Conservation (phyloP, 1,139 yeast genomes). For the Pichia sp. region DNA sequence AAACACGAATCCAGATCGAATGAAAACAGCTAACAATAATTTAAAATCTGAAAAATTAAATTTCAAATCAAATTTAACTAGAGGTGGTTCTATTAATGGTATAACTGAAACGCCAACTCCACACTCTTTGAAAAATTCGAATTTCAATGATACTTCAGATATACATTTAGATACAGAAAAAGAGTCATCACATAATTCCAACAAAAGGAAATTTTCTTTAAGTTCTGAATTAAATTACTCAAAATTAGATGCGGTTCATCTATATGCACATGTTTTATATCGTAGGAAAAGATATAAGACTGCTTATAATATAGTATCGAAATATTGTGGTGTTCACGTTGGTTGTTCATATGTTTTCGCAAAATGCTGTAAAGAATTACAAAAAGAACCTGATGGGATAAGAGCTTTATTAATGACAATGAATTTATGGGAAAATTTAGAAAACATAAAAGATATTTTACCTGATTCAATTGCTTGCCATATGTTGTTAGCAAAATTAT, state of each 20-base stretch:
- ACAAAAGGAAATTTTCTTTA: background rate
- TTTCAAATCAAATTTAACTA: too few relatives aligned
- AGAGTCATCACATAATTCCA: too few relatives aligned
- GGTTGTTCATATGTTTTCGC: conserved; percentile 74
- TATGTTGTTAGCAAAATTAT: conserved; percentile 66
- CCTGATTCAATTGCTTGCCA: conserved; percentile 67
- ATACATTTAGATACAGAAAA: too few relatives aligned
- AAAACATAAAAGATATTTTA: too few relatives aligned
- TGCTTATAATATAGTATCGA: conserved; percentile 45
- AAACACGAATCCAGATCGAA: too few relatives aligned
- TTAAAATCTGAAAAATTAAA: too few relatives aligned
- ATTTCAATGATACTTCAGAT: background rate
- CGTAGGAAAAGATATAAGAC: conserved; percentile 53
- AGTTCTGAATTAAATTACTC: background rate
- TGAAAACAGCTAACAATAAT: too few relatives aligned
- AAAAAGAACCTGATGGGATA: conserved; percentile 58
- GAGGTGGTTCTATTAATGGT: too few relatives aligned
- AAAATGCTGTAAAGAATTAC: conserved; percentile 53
- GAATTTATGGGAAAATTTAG: conserved; percentile 28
- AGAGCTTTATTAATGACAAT: conserved; percentile 44
- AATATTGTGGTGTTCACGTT: conserved; percentile 39
- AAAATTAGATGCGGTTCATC: conserved; percentile 51
- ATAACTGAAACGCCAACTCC: conserved; percentile 6
- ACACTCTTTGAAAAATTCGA: background rate
- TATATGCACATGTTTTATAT: conserved; percentile 58